Conservation (phyloP, 2,329 filamentous ascomycete genomes). For the Conoideocrella luteorostrata region DNA sequence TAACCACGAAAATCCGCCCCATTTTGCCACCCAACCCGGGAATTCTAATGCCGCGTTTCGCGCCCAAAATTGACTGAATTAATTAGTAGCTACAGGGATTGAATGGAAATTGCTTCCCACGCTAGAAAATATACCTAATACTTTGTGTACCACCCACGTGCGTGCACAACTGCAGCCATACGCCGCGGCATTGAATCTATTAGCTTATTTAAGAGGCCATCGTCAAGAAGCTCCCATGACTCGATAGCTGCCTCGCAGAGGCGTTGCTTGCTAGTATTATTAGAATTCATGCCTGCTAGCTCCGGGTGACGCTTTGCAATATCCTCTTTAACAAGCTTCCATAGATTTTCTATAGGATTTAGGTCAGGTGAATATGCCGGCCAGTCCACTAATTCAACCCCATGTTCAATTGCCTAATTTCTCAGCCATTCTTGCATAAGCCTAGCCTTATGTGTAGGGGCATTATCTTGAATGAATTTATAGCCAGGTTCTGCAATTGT, state of each 20-base stretch:
- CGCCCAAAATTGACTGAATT: background rate
- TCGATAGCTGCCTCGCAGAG: constrained; percentile 1
- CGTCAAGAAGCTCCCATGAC: constrained; percentile 6
- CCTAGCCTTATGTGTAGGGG: constrained; percentile 1
- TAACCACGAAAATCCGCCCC: no score
- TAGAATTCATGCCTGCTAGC: constrained; percentile 4
- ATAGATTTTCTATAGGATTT: constrained; percentile 11
- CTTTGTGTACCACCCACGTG: constrained; percentile 7
- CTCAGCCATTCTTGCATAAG: constrained; percentile 6
- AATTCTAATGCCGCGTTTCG: background rate
- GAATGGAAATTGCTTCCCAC: background rate
- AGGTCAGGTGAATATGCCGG: constrained; percentile 10
- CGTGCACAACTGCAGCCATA: background rate
- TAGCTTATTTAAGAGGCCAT: constrained; percentile 6
- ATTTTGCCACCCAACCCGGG: background rate
- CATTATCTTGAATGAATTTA: constrained; percentile 11
- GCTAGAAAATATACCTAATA: constrained; percentile 2
- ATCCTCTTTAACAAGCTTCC: constrained; percentile 10
- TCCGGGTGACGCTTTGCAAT: constrained; percentile 7
- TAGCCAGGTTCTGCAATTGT: constrained; percentile 10
- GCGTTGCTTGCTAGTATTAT: background rate
- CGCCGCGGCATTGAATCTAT: constrained; percentile 1
- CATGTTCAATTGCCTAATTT: no score
- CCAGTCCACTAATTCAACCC: no score
- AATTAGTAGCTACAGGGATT: background rate